Percentiles rank a stretch among this genome's conserved stretches.
Conservation (phyloP, 225 moss, liverwort and hornwort species). For the Sphagnum contortum region DNA sequence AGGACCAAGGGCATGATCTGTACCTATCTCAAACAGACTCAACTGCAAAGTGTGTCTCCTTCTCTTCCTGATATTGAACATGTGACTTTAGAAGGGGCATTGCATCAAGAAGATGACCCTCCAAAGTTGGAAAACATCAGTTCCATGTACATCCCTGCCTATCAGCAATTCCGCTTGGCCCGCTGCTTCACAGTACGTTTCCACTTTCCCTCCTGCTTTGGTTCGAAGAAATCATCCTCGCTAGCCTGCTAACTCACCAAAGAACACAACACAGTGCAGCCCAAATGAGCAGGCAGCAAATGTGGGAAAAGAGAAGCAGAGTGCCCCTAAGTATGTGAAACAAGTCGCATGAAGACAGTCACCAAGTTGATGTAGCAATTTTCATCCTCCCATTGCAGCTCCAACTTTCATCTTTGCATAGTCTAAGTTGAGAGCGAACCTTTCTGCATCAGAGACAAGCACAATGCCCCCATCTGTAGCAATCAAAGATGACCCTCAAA, state of each 20-base stretch:
- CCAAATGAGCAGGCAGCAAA: slow-evolving; percentile 57
- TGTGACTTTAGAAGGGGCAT: too few relatives aligned
- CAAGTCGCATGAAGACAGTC: slow-evolving; percentile 34
- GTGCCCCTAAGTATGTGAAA: slow-evolving; percentile 39
- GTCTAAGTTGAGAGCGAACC: slow-evolving; percentile 96
- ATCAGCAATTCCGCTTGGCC: slow-evolving; percentile 33
- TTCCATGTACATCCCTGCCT: slow-evolving; percentile 3
- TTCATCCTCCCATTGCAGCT: slow-evolving; percentile 20
- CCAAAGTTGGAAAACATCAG: slow-evolving; percentile 13
- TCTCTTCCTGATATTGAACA: too few relatives aligned
- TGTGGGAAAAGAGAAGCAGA: slow-evolving; percentile 18
- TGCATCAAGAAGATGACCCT: slow-evolving; percentile 5
- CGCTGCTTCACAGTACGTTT: slow-evolving; percentile 29
- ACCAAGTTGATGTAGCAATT: slow-evolving; percentile 14
- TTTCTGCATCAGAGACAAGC: slow-evolving; percentile 94
- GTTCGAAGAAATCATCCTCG: slow-evolving; percentile 55
- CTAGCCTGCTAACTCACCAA: slow-evolving; percentile 43
- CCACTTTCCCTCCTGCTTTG: slow-evolving; percentile 29
- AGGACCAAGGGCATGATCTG: too few relatives aligned
- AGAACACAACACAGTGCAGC: slow-evolving; percentile 45
- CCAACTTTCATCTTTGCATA: slow-evolving; percentile 45
- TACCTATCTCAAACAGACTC: too few relatives aligned
- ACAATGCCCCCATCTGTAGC: slow-evolving; percentile 67
- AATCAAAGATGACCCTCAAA: slow-evolving; percentile 56
- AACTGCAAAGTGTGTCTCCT: too few relatives aligned